A percentile compares a stretch with the other conserved stretches of the same genome.
Evolutionary conservation across 176 grass and related monocot genomes (phyloP).

Genomic region (Eleusine coracana): DNA sequence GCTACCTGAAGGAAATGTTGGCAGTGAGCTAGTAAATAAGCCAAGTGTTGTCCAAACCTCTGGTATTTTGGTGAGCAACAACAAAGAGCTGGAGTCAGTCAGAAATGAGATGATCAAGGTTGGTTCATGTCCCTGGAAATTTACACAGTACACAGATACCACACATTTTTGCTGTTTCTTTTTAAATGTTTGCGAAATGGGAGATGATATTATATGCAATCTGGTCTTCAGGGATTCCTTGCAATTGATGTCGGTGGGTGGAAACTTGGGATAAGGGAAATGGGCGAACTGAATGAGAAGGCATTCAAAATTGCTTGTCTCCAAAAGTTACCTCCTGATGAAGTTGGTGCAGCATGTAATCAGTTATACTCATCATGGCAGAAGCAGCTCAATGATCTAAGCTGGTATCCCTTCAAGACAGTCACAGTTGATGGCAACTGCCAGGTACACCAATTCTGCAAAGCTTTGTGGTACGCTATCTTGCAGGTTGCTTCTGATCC

Average conservation of each 20-base stretch:
- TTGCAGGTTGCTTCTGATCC: not conserved
- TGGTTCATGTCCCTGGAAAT: not conserved
- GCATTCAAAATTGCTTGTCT: slow-evolving; percentile 36
- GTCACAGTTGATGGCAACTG: slow-evolving; percentile 26
- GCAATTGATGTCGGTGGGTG: slow-evolving; percentile 5
- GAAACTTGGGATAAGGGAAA: slow-evolving; percentile 51
- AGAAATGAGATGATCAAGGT: slow-evolving; percentile 46
- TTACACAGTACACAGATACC: not conserved
- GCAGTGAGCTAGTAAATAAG: not conserved
- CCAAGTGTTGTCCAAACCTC: not conserved
- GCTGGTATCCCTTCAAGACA: slow-evolving; percentile 50
- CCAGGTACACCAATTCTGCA: slow-evolving; percentile 11
- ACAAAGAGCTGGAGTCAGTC: slow-evolving; percentile 27
- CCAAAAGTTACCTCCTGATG: slow-evolving; percentile 30
- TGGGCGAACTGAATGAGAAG: slow-evolving; percentile 45
- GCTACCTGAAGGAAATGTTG: not conserved
- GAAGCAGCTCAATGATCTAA: slow-evolving; percentile 33
- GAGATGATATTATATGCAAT: not conserved
- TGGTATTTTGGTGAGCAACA: not conserved
- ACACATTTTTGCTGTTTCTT: not conserved
- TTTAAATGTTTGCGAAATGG: not conserved
- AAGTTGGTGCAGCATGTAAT: not conserved
- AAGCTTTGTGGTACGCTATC: not conserved
- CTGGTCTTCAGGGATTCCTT: slow-evolving; percentile 32
- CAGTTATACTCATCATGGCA: slow-evolving; percentile 42